Evolutionary conservation across 1,284 basidiomycete species (phyloP).

Genomic region (Austroboletus niveus): DNA sequence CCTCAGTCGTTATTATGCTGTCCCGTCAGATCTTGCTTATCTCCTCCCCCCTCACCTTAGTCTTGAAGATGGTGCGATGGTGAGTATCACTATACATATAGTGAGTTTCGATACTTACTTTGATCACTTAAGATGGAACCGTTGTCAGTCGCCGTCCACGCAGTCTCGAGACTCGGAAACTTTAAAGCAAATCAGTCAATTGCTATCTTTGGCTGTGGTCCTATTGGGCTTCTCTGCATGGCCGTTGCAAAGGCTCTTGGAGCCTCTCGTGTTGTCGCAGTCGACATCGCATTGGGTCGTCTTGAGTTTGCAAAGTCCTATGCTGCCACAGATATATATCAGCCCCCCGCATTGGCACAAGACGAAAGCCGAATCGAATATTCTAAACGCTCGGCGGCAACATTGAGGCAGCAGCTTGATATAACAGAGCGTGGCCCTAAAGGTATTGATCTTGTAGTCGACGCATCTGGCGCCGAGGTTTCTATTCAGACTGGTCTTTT

Average conservation of each 20-base stretch:
- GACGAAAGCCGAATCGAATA: slow-evolving; percentile 44
- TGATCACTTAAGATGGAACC: slow-evolving; percentile 79
- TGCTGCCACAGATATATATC: slow-evolving; percentile 83
- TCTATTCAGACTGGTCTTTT: slow-evolving; percentile 83
- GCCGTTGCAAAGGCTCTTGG: slow-evolving; percentile 90
- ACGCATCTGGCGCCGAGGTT: slow-evolving; percentile 87
- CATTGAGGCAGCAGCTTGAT: slow-evolving; percentile 44
- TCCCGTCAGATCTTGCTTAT: slow-evolving; percentile 75
- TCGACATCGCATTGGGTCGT: slow-evolving; percentile 82
- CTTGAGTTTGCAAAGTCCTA: slow-evolving; percentile 87
- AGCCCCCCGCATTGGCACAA: slow-evolving; percentile 42
- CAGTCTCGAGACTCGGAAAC: slow-evolving; percentile 75
- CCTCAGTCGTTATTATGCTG: slow-evolving; percentile 75
- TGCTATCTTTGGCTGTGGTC: slow-evolving; percentile 78
- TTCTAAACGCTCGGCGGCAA: slow-evolving; percentile 63
- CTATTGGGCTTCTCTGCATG: slow-evolving; percentile 90
- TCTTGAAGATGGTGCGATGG: slow-evolving; percentile 85
- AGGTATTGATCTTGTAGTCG: slow-evolving; percentile 61
- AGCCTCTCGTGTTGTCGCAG: slow-evolving; percentile 75
- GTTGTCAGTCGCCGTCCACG: slow-evolving; percentile 88
- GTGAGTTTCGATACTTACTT: not conserved
- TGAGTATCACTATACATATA: slow-evolving; percentile 30
- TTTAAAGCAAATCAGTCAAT: slow-evolving; percentile 74
- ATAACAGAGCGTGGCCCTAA: slow-evolving; percentile 53
- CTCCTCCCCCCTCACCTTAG: slow-evolving; percentile 70